phyloP scores from a whole-genome alignment of 2,329 filamentous ascomycete species.

The Elsinoe perseae region DNA sequence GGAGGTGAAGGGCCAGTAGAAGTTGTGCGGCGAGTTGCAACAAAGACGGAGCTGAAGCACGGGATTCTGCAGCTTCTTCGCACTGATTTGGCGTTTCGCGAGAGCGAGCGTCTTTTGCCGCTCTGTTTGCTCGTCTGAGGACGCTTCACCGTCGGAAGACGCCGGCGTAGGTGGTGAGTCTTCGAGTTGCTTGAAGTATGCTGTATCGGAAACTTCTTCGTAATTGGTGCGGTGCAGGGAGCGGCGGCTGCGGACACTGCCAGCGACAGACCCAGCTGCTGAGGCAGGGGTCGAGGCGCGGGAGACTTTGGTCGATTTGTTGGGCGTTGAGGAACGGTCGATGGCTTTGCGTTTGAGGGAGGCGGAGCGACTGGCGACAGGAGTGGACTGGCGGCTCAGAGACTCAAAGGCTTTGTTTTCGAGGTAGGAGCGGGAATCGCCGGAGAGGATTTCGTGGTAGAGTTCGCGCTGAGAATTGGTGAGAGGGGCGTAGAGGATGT shows the following conservation, averaged over 20 bases:
- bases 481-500: slow-evolving; percentile 88
- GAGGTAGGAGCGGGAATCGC: slow-evolving; percentile 48
- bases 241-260: slow-evolving; percentile 42
- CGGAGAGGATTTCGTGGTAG: slow-evolving; percentile 65
- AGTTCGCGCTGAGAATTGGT: slow-evolving; percentile 85
- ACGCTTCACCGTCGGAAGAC: slow-evolving; percentile 33
- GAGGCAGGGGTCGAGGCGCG: slow-evolving; percentile 63
- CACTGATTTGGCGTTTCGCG: slow-evolving; percentile 78
- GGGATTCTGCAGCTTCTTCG: slow-evolving; percentile 88
- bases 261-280: slow-evolving; percentile 27
- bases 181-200: slow-evolving; percentile 73
- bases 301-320: slow-evolving; percentile 69
- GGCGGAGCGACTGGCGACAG: slow-evolving; percentile 36
- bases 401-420: slow-evolving; percentile 69
- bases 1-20: slow-evolving; percentile 79
- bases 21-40: slow-evolving; percentile 92
- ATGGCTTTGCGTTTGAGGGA: slow-evolving; percentile 52
- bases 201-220: slow-evolving; percentile 67
- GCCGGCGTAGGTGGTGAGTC: slow-evolving; percentile 40
- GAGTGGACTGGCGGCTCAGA: slow-evolving; percentile 48
- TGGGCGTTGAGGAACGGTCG: slow-evolving; percentile 39
- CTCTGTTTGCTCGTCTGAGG: slow-evolving; percentile 53
- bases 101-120: slow-evolving; percentile 61
- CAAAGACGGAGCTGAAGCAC: slow-evolving; percentile 85
- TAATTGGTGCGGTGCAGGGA: slow-evolving; percentile 51